A percentile compares a stretch with the other conserved stretches of the same genome.
Conservation (phyloP, 768 basidiomycete species). For the Calocybe indica region DNA sequence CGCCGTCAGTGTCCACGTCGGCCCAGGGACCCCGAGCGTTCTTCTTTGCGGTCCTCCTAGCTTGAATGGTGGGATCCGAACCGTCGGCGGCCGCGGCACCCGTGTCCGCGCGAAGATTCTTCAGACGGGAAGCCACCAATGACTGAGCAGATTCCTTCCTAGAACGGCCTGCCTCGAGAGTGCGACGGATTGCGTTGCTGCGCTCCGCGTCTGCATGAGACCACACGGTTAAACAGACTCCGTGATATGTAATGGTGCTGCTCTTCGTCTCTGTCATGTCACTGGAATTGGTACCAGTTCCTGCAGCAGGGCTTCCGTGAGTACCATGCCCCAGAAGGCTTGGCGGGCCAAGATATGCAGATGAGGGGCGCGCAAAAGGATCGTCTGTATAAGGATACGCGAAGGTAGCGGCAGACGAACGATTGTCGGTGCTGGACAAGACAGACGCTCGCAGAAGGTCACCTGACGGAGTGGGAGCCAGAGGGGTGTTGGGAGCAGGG, state of each 20-base stretch:
- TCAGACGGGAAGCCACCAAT: constrained; percentile 60
- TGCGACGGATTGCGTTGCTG: constrained; percentile 76
- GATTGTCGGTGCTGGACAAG: constrained; percentile 55
- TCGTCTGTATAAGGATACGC: constrained; percentile 72
- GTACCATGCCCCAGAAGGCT: constrained; percentile 49
- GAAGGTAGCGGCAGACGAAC: constrained; percentile 66
- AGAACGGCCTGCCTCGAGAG: constrained; percentile 70
- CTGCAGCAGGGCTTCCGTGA: constrained; percentile 25
- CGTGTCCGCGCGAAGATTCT: constrained; percentile 53
- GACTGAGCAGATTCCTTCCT: constrained; percentile 80
- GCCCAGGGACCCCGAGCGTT: constrained; percentile 66
- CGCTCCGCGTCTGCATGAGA: constrained; percentile 90
- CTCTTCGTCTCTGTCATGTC: constrained; percentile 25
- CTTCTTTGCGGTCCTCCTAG: constrained; percentile 50
- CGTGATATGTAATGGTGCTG: constrained; percentile 72
- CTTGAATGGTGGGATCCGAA: constrained; percentile 52
- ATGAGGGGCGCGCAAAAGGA: constrained; percentile 73
- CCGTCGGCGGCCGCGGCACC: constrained; percentile 36
- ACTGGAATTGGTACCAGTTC: constrained; percentile 23
- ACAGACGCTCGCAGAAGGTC: constrained; percentile 73
- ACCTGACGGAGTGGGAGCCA: constrained; percentile 67
- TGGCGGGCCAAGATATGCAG: constrained; percentile 77
- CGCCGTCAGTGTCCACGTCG: constrained; percentile 67
- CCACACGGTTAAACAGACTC: constrained; percentile 93
- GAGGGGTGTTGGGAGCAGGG: constrained; percentile 68